A percentile compares a stretch with the other conserved stretches of the same genome.
Conservation (phyloP, 768 basidiomycete species). For the Phanerochaete sordida region DNA sequence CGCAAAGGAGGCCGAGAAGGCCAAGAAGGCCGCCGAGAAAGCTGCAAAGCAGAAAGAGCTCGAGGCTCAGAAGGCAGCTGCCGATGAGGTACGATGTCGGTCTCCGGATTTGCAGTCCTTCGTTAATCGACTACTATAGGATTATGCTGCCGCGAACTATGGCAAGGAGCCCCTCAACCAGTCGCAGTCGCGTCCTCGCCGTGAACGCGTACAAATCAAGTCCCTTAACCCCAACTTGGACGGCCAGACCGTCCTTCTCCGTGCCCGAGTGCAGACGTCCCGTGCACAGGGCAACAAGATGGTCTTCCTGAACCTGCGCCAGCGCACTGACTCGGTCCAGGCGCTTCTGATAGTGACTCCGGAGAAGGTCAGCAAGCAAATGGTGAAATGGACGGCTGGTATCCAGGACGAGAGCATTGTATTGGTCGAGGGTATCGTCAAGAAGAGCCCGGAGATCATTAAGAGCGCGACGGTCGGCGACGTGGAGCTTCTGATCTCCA, state of each 20-base stretch:
- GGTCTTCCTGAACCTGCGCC: conserved; percentile 90
- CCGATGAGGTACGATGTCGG: conserved; percentile 47
- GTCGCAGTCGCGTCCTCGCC: conserved; percentile 72
- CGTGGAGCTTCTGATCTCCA: conserved; percentile 80
- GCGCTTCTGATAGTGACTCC: conserved; percentile 71
- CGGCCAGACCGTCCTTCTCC: conserved; percentile 75
- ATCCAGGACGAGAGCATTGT: conserved; percentile 88
- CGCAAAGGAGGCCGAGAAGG: conserved; percentile 88
- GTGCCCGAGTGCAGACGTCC: conserved; percentile 88
- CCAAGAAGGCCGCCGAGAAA: conserved; percentile 83
- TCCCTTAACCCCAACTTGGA: conserved; percentile 58
- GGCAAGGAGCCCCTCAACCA: conserved; percentile 88
- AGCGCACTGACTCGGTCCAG: conserved; percentile 84
- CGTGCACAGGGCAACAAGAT: conserved; percentile 94
- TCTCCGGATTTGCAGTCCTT: neutral
- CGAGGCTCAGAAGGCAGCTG: conserved; percentile 60
- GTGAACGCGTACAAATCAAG: conserved; percentile 60
- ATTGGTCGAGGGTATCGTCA: conserved; percentile 80
- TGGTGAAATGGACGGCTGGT: conserved; percentile 88
- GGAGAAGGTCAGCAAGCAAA: conserved; percentile 88
- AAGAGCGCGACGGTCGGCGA: conserved; percentile 88
- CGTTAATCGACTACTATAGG: conserved; percentile 38
- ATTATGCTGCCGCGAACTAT: conserved; percentile 76
- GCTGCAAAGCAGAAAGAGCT: conserved; percentile 76
- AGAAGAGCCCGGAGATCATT: conserved; percentile 77